These are phyloP conservation scores for Spongospora subterranea DNA, from an alignment of 208 protist species.

Conservation along the genomic window DNA sequence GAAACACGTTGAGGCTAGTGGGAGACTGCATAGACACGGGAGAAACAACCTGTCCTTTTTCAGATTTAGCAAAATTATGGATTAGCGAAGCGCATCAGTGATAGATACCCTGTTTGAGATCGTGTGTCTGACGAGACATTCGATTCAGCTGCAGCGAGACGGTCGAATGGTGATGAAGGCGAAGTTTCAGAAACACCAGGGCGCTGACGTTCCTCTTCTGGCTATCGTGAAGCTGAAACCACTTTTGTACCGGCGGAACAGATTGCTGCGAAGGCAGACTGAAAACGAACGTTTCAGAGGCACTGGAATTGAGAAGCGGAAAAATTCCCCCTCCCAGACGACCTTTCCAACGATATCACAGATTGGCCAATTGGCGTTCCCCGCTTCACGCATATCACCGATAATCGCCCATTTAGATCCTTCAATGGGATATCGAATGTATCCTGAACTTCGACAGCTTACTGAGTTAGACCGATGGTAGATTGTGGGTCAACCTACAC, in stretches of 20 bases:
- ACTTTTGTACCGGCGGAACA: neutral
- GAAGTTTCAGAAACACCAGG: constrained; percentile 10
- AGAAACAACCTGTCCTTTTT: neutral
- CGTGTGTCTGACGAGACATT: neutral
- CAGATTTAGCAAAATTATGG: neutral
- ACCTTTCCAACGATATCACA: constrained; percentile 21
- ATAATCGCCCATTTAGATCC: neutral
- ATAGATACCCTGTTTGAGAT: neutral
- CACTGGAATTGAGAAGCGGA: neutral
- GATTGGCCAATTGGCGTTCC: constrained; percentile 6
- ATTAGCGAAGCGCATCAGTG: neutral
- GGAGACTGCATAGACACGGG: neutral
- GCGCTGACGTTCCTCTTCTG: constrained; percentile 37
- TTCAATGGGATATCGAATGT: constrained; percentile 13
- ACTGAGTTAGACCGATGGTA: neutral
- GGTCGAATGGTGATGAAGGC: constrained; percentile 27
- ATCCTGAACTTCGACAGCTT: constrained; percentile 3
- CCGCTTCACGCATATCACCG: neutral
- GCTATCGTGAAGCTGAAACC: neutral
- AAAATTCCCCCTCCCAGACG: neutral
- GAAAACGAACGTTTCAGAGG: neutral
- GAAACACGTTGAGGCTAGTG: neutral
- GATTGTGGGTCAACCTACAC: neutral
- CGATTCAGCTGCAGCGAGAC: neutral
- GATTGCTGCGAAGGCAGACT: neutral